A percentile compares a stretch with the other conserved stretches of the same genome.
These are phyloP conservation scores for Myrica gale DNA, from an alignment of 306 rosid genomes.

Conservation along the genomic window DNA sequence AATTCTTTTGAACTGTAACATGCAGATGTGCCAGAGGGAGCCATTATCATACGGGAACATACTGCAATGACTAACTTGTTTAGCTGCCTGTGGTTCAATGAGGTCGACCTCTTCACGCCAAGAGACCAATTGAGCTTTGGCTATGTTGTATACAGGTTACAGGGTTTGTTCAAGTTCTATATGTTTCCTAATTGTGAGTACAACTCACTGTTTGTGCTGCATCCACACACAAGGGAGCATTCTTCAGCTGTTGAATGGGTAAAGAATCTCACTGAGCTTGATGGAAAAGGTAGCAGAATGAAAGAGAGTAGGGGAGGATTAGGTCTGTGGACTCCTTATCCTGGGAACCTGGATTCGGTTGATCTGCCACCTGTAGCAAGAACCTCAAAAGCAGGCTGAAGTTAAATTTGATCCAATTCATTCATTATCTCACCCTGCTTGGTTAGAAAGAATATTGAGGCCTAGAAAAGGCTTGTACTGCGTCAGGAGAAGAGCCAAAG, in stretches of 20 bases:
- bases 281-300: conserved; percentile 44
- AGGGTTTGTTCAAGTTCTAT: conserved; percentile 56
- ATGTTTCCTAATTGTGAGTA: conserved; percentile 98
- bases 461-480: neutral
- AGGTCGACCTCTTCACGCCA: conserved; percentile 95
- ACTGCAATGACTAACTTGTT: conserved; percentile 71
- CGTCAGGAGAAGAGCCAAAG: neutral
- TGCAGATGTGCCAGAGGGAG: conserved; percentile 99
- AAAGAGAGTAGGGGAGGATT: conserved; percentile 85
- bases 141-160: conserved; percentile 79
- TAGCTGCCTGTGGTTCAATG: conserved; percentile 98
- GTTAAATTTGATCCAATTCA: conserved; percentile 15
- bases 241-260: conserved; percentile 99
- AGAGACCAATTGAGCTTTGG: conserved; percentile 99
- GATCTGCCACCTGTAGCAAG: conserved; percentile 67
- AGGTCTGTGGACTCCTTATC: conserved; percentile 92
- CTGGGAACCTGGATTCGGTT: conserved; percentile 65
- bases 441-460: neutral
- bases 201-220: conserved; percentile 88
- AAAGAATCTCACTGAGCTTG: conserved; percentile 68
- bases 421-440: neutral
- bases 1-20: conserved; percentile 22
- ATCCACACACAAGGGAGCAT: conserved; percentile 97
- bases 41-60: conserved; percentile 80
- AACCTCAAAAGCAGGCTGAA: conserved; percentile 93